Evolutionary conservation across 192 early-diverging fungal genomes (phyloP).

Genomic region (Dimargaris cristalligena): DNA sequence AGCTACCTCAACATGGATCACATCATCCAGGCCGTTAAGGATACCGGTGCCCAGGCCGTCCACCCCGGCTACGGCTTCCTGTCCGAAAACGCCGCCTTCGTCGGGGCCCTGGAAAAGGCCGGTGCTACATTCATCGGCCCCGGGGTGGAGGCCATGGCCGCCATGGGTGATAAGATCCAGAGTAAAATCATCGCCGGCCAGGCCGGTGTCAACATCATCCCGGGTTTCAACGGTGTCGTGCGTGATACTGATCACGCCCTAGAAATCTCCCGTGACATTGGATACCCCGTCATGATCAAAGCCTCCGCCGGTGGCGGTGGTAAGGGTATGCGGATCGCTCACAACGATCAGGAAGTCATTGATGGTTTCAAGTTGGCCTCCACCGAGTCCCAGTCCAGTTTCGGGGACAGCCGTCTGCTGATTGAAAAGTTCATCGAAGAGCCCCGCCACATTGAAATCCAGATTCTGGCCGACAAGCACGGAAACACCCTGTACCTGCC

Average conservation of each 20-base stretch:
- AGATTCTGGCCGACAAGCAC: constrained; percentile 46
- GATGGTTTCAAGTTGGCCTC: constrained; percentile 67
- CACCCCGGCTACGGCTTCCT: constrained; percentile 95
- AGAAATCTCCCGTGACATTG: constrained; percentile 46
- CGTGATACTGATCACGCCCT: constrained; percentile 54
- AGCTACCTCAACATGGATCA: constrained; percentile 68
- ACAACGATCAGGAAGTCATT: constrained; percentile 37
- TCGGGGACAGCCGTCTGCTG: constrained; percentile 77
- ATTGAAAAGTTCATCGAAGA: constrained; percentile 86
- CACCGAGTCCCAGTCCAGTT: constrained; percentile 63
- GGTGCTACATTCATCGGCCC: constrained; percentile 65
- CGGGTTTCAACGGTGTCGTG: constrained; percentile 76
- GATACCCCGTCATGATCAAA: constrained; percentile 74
- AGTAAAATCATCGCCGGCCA: constrained; percentile 56
- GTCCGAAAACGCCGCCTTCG: constrained; percentile 78
- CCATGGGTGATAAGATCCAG: constrained; percentile 72
- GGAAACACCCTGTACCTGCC: constrained; percentile 71
- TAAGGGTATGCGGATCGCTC: constrained; percentile 72
- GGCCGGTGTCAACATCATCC: constrained; percentile 61
- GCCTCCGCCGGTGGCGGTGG: constrained; percentile 68
- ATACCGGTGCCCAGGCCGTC: constrained; percentile 75
- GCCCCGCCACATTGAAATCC: constrained; percentile 63
- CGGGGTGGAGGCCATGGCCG: constrained; percentile 43
- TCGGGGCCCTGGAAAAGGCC: constrained; percentile 48
- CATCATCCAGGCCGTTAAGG: constrained; percentile 57